These are phyloP conservation scores for Paramecium sonneborni DNA, from an alignment of 73 alveolate genomes.

Conservation along the genomic window DNA sequence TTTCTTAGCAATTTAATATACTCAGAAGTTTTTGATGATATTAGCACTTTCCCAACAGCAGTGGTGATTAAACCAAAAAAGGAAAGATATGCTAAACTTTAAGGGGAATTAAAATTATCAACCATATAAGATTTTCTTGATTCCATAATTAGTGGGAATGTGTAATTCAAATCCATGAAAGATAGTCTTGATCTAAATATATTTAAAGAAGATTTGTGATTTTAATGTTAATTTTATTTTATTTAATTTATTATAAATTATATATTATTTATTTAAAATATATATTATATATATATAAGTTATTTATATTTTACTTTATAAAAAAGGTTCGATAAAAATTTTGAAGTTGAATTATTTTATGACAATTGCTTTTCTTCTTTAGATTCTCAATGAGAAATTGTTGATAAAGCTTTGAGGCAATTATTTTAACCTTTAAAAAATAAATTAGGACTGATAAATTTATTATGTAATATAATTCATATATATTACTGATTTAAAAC, in stretches of 20 bases:
- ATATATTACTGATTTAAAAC: background rate
- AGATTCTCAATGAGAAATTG: too few relatives aligned
- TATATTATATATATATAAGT: background rate
- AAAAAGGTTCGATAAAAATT: background rate
- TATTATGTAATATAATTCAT: background rate
- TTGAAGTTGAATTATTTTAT: too few relatives aligned
- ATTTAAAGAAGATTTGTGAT: slow-evolving; percentile 31
- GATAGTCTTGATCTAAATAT: slow-evolving; percentile 5
- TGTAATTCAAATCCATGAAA: background rate
- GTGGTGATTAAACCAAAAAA: slow-evolving; percentile 39
- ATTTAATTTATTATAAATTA: background rate
- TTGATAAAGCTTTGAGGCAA: too few relatives aligned
- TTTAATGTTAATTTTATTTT: background rate
- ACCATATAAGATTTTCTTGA: background rate
- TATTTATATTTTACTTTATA: too few relatives aligned
- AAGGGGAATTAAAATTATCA: background rate
- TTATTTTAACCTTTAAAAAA: background rate
- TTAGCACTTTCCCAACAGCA: slow-evolving; percentile 5
- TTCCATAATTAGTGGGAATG: slow-evolving; percentile 21
- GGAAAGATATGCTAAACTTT: slow-evolving; percentile 34
- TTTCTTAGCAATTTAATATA: background rate
- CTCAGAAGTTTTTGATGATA: slow-evolving; percentile 40
- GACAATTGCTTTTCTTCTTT: background rate
- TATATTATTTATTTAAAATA: background rate
- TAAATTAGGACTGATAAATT: background rate